phyloP scores from a whole-genome alignment of 2,329 filamentous ascomycete species.

The Cordyceps farinosa region DNA sequence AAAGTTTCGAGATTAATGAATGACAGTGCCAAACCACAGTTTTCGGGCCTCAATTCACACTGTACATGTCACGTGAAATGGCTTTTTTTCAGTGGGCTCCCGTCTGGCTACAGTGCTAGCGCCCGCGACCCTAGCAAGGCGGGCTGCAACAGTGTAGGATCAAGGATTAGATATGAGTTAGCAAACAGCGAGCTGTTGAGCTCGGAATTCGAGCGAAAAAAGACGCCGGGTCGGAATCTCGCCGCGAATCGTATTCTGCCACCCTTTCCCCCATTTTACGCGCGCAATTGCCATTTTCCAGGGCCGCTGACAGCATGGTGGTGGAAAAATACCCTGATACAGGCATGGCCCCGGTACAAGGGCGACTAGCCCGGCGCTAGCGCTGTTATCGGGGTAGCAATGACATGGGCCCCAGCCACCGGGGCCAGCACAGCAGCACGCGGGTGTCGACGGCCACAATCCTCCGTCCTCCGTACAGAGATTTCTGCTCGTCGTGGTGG shows the following conservation, averaged over 20 bases:
- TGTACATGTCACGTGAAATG: conserved; percentile 12
- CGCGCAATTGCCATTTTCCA: neutral
- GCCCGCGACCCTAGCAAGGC: neutral
- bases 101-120: conserved; percentile 12
- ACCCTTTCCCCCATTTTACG: neutral
- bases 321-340: conserved; percentile 9
- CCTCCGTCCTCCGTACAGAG: neutral
- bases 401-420: conserved; percentile 14
- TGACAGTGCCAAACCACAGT: conserved; percentile 15
- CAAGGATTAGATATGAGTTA: too few relatives aligned
- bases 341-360: conserved; percentile 8
- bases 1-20: conserved; percentile 19
- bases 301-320: neutral
- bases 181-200: neutral
- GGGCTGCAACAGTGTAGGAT: neutral
- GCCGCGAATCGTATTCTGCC: too few relatives aligned
- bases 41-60: neutral
- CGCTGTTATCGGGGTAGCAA: conserved; percentile 10
- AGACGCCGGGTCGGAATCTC: too few relatives aligned
- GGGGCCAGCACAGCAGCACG: neutral
- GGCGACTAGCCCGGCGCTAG: conserved; percentile 15
- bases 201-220: neutral
- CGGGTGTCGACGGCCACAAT: neutral
- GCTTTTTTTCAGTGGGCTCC: neutral
- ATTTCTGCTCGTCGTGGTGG: neutral